phyloP scores from a whole-genome alignment of 345 rosid species.

The Eucalyptus decipiens region DNA sequence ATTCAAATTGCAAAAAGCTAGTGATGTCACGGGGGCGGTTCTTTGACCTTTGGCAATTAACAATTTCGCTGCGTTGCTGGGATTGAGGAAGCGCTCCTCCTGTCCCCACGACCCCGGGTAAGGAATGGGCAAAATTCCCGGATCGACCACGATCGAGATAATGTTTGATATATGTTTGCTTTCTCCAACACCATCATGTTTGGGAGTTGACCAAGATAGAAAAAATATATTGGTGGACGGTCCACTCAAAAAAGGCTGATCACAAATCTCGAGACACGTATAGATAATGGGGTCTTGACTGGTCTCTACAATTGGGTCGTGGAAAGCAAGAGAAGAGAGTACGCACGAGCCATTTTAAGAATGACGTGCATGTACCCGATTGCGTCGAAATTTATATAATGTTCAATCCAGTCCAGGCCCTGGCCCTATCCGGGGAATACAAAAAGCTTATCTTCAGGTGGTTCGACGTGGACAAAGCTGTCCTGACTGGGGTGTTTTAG shows the following conservation, averaged over 20 bases:
- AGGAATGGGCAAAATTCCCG: background rate
- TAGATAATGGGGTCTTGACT: background rate
- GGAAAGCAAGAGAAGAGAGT: background rate
- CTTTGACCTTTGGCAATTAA: background rate
- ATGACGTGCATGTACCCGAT: background rate
- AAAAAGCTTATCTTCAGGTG: background rate
- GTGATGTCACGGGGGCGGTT: background rate
- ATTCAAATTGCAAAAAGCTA: background rate
- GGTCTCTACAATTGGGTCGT: no score
- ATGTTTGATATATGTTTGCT: background rate
- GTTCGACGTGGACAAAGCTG: background rate
- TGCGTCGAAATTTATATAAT: background rate
- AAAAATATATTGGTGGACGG: background rate
- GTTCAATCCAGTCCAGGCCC: background rate
- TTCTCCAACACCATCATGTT: background rate
- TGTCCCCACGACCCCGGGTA: background rate
- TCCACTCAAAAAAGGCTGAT: background rate
- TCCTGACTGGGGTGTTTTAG: background rate
- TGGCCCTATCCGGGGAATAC: background rate
- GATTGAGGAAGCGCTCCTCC: background rate
- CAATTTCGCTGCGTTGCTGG: background rate
- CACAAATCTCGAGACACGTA: background rate
- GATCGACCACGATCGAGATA: background rate
- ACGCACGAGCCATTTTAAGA: background rate
- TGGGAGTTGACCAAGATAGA: background rate